A percentile compares a stretch with the other conserved stretches of the same genome.
phyloP scores from a whole-genome alignment of 257 asterid species.

The Solanum neorickii region DNA sequence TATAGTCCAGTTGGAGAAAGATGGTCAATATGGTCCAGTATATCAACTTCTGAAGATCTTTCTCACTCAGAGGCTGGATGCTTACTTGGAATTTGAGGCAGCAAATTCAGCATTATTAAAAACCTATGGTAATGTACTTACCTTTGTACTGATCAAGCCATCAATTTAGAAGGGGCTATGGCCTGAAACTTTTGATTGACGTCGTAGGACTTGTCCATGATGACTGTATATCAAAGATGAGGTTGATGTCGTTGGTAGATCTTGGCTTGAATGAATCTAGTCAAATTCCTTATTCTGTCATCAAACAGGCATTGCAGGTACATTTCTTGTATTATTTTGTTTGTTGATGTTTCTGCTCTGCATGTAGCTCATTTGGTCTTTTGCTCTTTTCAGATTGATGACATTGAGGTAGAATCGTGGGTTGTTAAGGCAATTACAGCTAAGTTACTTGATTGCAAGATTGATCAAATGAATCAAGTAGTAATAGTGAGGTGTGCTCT shows the following conservation, averaged over 20 bases:
- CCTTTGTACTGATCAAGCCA: neutral
- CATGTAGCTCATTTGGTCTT: neutral
- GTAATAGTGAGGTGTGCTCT: conserved; percentile 58
- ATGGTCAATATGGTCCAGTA: conserved; percentile 39
- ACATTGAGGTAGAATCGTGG: conserved; percentile 76
- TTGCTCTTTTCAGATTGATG: conserved; percentile 48
- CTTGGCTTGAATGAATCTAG: conserved; percentile 64
- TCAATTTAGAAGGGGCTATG: neutral
- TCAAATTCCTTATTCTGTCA: conserved; percentile 54
- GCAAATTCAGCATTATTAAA: conserved; percentile 43
- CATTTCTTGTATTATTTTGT: neutral
- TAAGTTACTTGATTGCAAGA: conserved; percentile 76
- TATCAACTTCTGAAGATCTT: conserved; percentile 77
- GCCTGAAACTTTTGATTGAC: conserved; percentile 1
- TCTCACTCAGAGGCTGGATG: conserved; percentile 70
- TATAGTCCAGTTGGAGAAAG: conserved; percentile 79
- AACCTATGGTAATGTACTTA: conserved; percentile 39
- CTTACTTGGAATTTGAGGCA: conserved; percentile 64
- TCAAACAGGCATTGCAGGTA: conserved; percentile 76
- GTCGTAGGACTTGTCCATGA: conserved; percentile 77
- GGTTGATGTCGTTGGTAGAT: conserved; percentile 72
- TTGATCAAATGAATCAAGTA: conserved; percentile 82
- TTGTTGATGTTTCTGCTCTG: neutral
- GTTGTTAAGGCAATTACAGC: conserved; percentile 83
- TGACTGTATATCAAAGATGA: conserved; percentile 81